Base-by-base conservation (phyloP, 306 rosid species). In the Vicia sativa region DNA sequence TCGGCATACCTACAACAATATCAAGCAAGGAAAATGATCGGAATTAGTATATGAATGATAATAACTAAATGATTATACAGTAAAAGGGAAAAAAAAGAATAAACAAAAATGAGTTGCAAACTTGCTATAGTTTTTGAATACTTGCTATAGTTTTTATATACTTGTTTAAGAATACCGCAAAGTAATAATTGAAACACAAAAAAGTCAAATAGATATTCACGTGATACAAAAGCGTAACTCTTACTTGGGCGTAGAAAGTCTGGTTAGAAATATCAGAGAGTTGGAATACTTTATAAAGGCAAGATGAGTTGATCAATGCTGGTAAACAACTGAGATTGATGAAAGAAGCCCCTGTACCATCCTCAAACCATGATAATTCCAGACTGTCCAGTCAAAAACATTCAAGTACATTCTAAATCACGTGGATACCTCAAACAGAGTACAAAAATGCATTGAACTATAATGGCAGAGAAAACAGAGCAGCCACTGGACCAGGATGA, bases 291-390 rank as follows among this genome's bases (percentile, higher is more conserved):
- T 85, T 80, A 55, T 80, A 93, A 72, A 88, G 96, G 77, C 98
- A 90, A 60, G 87, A 68, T 23, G 98, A 90, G 72, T 87, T 90
- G 64, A 93, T 76, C 84, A 90, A 76, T 45, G 97, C 89, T 26
- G 98, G 93, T 82, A 90, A 75, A 79, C 83, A 85, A 81, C 98
- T 93, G 76, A 93, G 82, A 81, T 86, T 93, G 79, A 86, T 72
- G 77, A 93, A 83, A 75, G 91, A 80, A 67, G 91, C 80, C 68
- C 96, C 87, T 28, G n/a, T 45, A 73, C 65, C 81, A 72, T 76
- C 61, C 86, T 93, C 97, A 37, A 79, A 77, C 98, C 98, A 93
- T 55, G 74, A 80, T n/a, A 82, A 91, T 77, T 90, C 91, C 75
- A 86, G 76, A 75, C 97, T 83, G 87, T 62, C 77, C 56, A 75